phyloP scores from a whole-genome alignment of 495 filamentous ascomycete species.

The Tuber aestivum region DNA sequence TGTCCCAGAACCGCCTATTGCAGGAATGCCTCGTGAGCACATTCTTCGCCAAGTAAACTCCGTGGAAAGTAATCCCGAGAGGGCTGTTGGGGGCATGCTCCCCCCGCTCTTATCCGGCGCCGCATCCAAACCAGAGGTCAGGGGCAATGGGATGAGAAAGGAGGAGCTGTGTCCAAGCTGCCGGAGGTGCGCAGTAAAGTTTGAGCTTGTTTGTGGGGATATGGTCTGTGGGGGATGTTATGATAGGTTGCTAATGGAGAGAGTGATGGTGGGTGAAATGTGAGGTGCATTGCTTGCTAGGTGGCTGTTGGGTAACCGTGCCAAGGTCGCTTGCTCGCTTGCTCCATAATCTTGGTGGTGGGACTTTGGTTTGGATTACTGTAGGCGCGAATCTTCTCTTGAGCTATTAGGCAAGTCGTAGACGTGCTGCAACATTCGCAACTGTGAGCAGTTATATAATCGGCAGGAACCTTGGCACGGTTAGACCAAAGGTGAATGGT shows the following conservation, averaged over 20 bases:
- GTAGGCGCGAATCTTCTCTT: no score
- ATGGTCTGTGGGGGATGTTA: background rate
- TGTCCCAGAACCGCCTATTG: background rate
- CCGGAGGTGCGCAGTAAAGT: background rate
- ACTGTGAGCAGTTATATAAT: no score
- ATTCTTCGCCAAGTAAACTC: background rate
- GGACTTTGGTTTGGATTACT: no score
- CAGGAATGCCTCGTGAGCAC: background rate
- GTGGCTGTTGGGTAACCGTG: background rate
- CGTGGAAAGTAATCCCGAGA: background rate
- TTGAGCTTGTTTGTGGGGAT: slow-evolving; percentile 3
- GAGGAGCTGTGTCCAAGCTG: background rate
- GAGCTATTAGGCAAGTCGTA: no score
- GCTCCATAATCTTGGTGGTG: no score
- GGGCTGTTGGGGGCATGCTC: background rate
- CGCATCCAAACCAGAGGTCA: background rate
- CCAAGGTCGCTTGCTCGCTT: no score
- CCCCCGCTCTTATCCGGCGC: background rate
- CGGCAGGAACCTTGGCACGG: no score
- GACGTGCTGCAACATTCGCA: no score
- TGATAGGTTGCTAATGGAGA: background rate
- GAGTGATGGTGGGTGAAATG: background rate
- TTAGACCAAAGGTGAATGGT: background rate
- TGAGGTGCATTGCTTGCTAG: background rate
- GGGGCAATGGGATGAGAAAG: background rate